Conservation (phyloP, 768 basidiomycete genomes). For the Mycena epipterygia region DNA sequence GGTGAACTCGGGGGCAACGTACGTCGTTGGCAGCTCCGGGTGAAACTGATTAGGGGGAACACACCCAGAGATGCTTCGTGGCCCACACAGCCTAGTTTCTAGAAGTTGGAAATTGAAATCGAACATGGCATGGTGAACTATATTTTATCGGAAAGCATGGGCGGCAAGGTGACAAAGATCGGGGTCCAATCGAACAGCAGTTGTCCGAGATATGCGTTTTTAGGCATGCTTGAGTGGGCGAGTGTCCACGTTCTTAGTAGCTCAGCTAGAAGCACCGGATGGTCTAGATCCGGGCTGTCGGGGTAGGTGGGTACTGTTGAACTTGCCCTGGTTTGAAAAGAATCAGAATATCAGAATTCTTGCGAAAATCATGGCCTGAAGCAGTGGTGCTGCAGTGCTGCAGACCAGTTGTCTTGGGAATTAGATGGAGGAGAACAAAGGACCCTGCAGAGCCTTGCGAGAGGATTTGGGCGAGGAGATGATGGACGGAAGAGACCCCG, state of each 20-base stretch:
- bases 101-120: conserved; percentile 2
- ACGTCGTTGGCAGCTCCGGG: neutral
- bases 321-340: neutral
- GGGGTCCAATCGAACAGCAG: neutral
- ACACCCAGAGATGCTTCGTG: conserved; percentile 14
- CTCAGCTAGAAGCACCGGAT: neutral
- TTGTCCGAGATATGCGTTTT: neutral
- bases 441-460: too few species aligned
- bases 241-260: neutral
- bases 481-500: too few species aligned
- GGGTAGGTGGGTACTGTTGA: neutral
- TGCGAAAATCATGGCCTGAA: neutral
- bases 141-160: conserved; percentile 11
- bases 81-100: conserved; percentile 18
- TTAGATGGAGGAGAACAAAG: too few species aligned
- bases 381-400: neutral
- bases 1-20: conserved; percentile 37
- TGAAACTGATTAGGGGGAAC: conserved; percentile 14
- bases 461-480: neutral
- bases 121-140: neutral
- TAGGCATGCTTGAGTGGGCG: neutral
- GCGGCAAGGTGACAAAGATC: conserved; percentile 18
- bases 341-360: conserved; percentile 10
- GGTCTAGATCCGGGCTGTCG: neutral
- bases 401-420: neutral